Evolutionary conservation across 2,329 filamentous ascomycete species (phyloP).

Genomic region (Hortaea sp.): DNA sequence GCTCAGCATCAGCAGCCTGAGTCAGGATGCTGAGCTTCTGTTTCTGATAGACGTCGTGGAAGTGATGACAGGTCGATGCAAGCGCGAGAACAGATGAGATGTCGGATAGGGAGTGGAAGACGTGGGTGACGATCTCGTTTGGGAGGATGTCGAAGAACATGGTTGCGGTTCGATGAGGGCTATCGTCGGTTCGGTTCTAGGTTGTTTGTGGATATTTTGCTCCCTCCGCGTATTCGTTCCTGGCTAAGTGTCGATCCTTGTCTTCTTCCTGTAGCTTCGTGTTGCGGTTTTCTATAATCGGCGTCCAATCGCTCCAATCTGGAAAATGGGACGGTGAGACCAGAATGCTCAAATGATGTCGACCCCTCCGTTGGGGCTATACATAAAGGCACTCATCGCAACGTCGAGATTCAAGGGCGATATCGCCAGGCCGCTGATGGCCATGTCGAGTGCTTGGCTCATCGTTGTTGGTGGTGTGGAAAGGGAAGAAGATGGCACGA

Average conservation of each 20-base stretch:
- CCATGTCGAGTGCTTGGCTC: constrained; percentile 1
- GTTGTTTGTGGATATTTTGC: not conserved
- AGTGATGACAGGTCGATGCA: constrained; percentile 44
- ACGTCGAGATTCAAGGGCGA: not conserved
- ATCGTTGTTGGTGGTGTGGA: constrained; percentile 8
- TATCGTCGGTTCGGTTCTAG: not conserved
- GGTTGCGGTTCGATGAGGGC: constrained; percentile 13
- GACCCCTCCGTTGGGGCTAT: constrained; percentile 49
- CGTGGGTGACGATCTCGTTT: constrained; percentile 48
- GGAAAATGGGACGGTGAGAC: constrained; percentile 12
- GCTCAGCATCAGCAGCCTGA: constrained; percentile 44
- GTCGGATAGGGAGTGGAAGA: constrained; percentile 44
- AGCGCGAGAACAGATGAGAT: constrained; percentile 46
- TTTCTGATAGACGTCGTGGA: constrained; percentile 42
- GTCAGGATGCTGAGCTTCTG: constrained; percentile 46
- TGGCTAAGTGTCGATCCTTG: not conserved
- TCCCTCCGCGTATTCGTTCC: not conserved
- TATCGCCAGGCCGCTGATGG: constrained; percentile 3
- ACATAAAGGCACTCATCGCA: constrained; percentile 10
- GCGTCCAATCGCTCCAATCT: not conserved
- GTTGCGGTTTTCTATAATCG: not conserved
- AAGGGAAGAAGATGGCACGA: not conserved
- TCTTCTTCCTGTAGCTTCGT: not conserved
- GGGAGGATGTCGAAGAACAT: constrained; percentile 49
- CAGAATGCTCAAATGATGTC: constrained; percentile 29